Base-by-base conservation (phyloP, 805 yeast genomes). In the Pichia cabralensis region DNA sequence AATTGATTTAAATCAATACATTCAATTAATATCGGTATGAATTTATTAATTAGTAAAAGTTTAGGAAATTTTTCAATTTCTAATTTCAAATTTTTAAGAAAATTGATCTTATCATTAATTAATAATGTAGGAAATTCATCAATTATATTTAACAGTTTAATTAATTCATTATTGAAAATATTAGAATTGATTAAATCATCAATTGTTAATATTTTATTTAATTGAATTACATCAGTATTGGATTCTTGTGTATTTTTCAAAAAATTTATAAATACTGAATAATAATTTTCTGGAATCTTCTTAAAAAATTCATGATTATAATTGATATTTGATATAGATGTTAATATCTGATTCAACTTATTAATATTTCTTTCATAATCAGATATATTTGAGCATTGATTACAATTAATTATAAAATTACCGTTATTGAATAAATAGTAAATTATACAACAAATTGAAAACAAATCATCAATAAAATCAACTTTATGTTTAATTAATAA, bases 121-220 rank as follows among this genome's bases (percentile, higher is more conserved):
- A 77, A 60, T 45, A 81, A 79, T 1, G 95, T 81, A 8, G 86
- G 74, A 41, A 83, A 76, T 37, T 82, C 92, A 50, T 89, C 96
- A 29, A 89, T 56, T 46, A 80, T 78, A 53, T 79, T 74, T 62
- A 89, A 67, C 3, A 94, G 78, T 48, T 80, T 79, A 33, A 89
- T 74, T 32, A 86, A 61, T 33, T 89, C 83, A 43, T 85, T 88
- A 57, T 84, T 81, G 56, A 88, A 89, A 46, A 74, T 82, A 24
- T 69, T 73, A 8, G 85, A 74, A 9, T 73, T 71, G n/a, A 81
- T 68, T 40, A 92, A 71, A 31, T 75, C 79, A 45, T 76, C 72
- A 30, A 88, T 64, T 30, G 76, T 52, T 38, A 72, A 51, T 3
- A 39, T 35, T 19, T 38, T 34, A 12, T 45, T 40, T 14, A 57